Evolutionary conservation across 225 moss, liverwort and hornwort genomes (phyloP), one percentile per base, ranked within the genome.

Genomic region (Takakia lepidozioides): DNA sequence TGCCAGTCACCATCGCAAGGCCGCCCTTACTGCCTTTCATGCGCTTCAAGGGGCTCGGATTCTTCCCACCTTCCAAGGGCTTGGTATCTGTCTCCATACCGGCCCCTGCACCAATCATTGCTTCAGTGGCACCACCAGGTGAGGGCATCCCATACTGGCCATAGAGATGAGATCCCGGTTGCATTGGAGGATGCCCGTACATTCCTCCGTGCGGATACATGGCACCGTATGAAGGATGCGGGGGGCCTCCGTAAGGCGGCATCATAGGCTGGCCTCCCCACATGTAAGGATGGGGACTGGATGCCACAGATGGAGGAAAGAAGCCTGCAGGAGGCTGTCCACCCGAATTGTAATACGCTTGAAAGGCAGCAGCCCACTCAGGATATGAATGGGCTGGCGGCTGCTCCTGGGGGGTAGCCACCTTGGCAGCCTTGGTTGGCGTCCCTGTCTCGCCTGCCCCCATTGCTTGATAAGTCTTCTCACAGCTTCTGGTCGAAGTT

Each of bases 191-290:
- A 21, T 82, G 82, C 9, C 58, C 77, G 48, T 82, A 82, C 61
- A 82, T 70, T 73, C 71, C 77, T 10, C 73, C 73, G 0, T 77
- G 73, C 6, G 77, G 77, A 17, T 73, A 82, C 72, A 82, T 82
- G 29, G 77, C 73, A 15, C 82, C 82, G 24, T 77, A 82, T 5
- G 77, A 67, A 11, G 78, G 73, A 32, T 76, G 82, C 29, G 77
- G 82, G 26, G 77, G 82, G 6, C 59, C 73, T 26, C 82, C 73
- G 19, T 77, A 82, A 2, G 77, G 72, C 15, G 81, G 77, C 66
- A 82, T 66, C 70, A 82, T 73, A 23, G 76, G 73, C 72, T 76
- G 76, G 0, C 82, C 82, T 0, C 70, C 82, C 82, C 77, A 77
- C 77, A 82, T 73, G 56, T 82, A 82, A 2, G 77, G 73, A 29